Conservation (phyloP, 2,329 filamentous ascomycete genomes). For the Epichloe elymi region DNA sequence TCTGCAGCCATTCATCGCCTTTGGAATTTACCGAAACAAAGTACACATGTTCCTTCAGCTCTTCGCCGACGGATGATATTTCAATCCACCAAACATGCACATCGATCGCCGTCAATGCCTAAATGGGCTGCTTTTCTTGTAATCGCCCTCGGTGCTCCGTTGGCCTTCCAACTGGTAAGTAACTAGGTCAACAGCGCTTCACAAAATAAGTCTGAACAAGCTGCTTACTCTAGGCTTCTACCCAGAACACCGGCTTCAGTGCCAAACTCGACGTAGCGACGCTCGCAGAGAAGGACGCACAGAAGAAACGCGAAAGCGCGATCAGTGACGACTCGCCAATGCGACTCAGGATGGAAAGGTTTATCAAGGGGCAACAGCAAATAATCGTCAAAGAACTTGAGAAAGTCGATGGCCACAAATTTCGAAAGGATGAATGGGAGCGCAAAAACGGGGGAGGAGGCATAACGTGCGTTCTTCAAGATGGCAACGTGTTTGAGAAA, state of each 20-base stretch:
- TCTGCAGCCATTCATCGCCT: background rate
- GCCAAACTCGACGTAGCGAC: conserved; percentile 47
- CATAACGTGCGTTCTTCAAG: conserved; percentile 87
- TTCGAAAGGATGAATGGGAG: conserved; percentile 75
- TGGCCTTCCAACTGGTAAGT: conserved; percentile 5
- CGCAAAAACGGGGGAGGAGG: conserved; percentile 88
- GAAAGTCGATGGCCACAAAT: conserved; percentile 68
- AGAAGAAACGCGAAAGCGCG: conserved; percentile 56
- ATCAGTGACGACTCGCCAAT: conserved; percentile 75
- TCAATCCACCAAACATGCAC: background rate
- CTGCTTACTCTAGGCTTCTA: background rate
- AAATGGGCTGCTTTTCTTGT: conserved; percentile 1
- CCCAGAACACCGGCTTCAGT: conserved; percentile 28
- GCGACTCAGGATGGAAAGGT: conserved; percentile 93
- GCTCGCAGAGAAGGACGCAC: conserved; percentile 74
- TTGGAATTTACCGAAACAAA: background rate
- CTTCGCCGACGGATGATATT: background rate
- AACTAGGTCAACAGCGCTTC: background rate
- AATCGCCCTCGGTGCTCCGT: background rate
- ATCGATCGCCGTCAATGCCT: background rate
- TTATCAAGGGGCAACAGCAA: conserved; percentile 87
- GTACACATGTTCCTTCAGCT: background rate
- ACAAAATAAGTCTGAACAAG: background rate
- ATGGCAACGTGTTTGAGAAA: conserved; percentile 96
- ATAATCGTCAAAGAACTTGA: conserved; percentile 76